Evolutionary conservation across 1,139 yeast genomes (phyloP).

Genomic region (Candida albicans): DNA sequence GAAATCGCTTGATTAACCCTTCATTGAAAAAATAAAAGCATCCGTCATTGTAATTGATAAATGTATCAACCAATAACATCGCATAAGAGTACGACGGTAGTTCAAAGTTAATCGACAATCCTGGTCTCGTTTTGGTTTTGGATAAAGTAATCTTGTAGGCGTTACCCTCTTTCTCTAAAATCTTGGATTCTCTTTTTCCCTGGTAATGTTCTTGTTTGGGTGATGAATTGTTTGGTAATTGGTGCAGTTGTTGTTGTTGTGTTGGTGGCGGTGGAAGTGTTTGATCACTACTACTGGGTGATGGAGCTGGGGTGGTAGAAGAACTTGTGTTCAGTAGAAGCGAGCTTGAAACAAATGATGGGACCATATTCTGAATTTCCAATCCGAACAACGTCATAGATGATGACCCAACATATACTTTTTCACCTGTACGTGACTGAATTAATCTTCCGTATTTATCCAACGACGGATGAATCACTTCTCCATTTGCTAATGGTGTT

Average conservation of each 20-base stretch:
- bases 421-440: constrained; percentile 72
- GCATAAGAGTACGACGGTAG: constrained; percentile 80
- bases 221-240: not conserved
- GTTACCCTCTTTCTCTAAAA: constrained; percentile 70
- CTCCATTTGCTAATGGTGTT: constrained; percentile 20
- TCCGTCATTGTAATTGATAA: constrained; percentile 77
- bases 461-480: constrained; percentile 63
- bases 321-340: constrained; percentile 16
- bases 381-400: constrained; percentile 80
- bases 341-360: constrained; percentile 25
- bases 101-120: constrained; percentile 64
- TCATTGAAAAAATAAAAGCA: constrained; percentile 86
- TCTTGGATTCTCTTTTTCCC: constrained; percentile 38
- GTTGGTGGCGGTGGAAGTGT: constrained; percentile 4
- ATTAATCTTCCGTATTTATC: constrained; percentile 70
- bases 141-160: constrained; percentile 70
- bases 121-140: constrained; percentile 67
- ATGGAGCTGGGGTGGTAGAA: constrained; percentile 14
- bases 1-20: constrained; percentile 66
- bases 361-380: constrained; percentile 67
- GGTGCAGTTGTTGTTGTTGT: constrained; percentile 5
- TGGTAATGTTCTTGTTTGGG: constrained; percentile 4
- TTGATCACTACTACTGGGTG: constrained; percentile 11
- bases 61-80: constrained; percentile 69
- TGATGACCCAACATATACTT: constrained; percentile 74